Base-by-base conservation (phyloP, 331 rosid genomes). In the Rosa hybrid region DNA sequence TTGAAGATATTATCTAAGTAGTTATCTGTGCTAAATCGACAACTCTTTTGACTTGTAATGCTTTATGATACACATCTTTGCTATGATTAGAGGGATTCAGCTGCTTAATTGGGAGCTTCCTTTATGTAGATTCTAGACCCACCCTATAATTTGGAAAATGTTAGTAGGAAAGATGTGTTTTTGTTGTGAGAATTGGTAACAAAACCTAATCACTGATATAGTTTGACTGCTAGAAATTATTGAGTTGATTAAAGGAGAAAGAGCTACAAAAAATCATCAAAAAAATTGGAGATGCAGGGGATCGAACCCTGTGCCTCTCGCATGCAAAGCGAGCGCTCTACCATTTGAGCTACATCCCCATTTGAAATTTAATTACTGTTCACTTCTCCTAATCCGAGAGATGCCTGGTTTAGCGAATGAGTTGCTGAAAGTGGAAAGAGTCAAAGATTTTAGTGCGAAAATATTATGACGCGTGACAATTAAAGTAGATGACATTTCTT, bases 271-370 rank as follows among this genome's bases (percentile, higher is more conserved):
- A 21, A 21, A 9, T 9, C 13, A 60, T 11, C 39, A 62, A 3
- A 62, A 1, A 10, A 12, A 4, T 59, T 92, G 93, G 97, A 94
- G 90, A 86, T 56, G 94, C 95, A 86, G 97, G 97, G 92, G 72
- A 91, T 92, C 91, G 94, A 91, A 90, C 94, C 93, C 93, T 80
- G 93, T 91, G 83, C 95, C 94, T 94, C 97, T 88, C 92, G 90
- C 97, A 92, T 92, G 98, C 97, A 88, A 94, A 94, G 94, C 94
- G 90, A 88, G 94, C 94, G 87, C 97, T 92, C 98, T 94, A 94
- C 97, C 97, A 94, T 92, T 88, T 94, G 92, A 90, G 97, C 97
- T 92, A 86, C 97, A 51, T 81, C 97, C 98, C 91, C 93, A 0
- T 42, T 42, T 34, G 39, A 34, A 34, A 3, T 34, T 34, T 34